phyloP scores from a whole-genome alignment of 257 asterid species.

The Vinca minor region DNA sequence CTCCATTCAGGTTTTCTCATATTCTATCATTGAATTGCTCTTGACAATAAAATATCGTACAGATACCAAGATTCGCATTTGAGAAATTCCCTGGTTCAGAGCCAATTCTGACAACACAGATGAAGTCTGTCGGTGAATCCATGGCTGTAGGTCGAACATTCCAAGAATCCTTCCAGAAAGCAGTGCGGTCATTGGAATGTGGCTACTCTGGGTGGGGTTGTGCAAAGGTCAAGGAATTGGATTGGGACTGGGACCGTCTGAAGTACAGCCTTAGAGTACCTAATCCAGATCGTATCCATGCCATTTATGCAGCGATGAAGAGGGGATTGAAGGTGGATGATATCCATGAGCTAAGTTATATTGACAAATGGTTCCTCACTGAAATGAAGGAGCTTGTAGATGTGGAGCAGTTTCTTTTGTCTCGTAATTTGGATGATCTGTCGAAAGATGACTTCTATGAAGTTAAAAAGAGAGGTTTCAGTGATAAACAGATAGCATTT shows the following conservation, averaged over 20 bases:
- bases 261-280: slow-evolving; percentile 86
- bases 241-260: slow-evolving; percentile 76
- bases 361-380: slow-evolving; percentile 90
- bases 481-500: slow-evolving; percentile 85
- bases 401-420: slow-evolving; percentile 65
- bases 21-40: not conserved
- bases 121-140: slow-evolving; percentile 98
- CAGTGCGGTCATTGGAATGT: slow-evolving; percentile 69
- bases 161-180: slow-evolving; percentile 97
- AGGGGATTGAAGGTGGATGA: slow-evolving; percentile 90
- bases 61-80: slow-evolving; percentile 93
- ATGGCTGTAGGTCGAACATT: slow-evolving; percentile 99
- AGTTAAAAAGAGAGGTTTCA: slow-evolving; percentile 92
- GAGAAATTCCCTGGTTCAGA: slow-evolving; percentile 99
- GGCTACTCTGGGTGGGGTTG: slow-evolving; percentile 98
- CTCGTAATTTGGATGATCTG: slow-evolving; percentile 47
- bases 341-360: slow-evolving; percentile 63
- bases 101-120: slow-evolving; percentile 88
- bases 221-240: slow-evolving; percentile 69
- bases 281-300: slow-evolving; percentile 79
- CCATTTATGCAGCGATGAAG: slow-evolving; percentile 88
- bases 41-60: slow-evolving; percentile 21
- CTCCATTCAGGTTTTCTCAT: not conserved
- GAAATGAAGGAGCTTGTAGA: slow-evolving; percentile 85
- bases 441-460: slow-evolving; percentile 78